phyloP scores from a whole-genome alignment of 257 asterid genomes.

The Jaltomata sinuosa region DNA sequence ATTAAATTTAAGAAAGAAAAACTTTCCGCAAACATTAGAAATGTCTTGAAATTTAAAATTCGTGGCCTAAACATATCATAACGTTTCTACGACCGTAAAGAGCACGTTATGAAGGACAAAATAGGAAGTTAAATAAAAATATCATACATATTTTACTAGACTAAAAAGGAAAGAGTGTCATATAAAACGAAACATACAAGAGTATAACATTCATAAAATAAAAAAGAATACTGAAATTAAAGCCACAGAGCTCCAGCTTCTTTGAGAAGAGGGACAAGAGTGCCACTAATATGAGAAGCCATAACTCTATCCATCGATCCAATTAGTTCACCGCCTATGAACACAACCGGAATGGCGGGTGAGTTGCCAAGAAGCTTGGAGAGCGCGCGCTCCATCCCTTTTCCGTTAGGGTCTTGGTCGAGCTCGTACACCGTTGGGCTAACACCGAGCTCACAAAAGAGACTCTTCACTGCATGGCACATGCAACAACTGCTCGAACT shows the following conservation, averaged over 20 bases:
- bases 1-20: neutral
- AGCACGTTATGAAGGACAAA: neutral
- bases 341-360: constrained; percentile 29
- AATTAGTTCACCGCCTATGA: constrained; percentile 32
- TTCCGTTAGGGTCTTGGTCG: constrained; percentile 29
- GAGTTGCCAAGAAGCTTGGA: constrained; percentile 23
- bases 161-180: neutral
- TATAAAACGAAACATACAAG: no score
- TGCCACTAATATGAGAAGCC: constrained; percentile 38
- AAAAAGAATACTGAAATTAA: neutral
- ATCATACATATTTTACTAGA: neutral
- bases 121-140: neutral
- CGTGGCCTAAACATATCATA: neutral
- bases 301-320: constrained; percentile 42
- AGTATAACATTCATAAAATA: no score
- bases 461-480: constrained; percentile 46
- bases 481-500: constrained; percentile 35
- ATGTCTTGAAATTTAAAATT: no score
- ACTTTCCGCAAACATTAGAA: neutral
- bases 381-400: constrained; percentile 29
- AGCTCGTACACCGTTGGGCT: constrained; percentile 28
- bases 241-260: constrained; percentile 53
- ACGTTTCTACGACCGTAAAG: no score
- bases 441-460: constrained; percentile 35
- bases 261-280: constrained; percentile 33